These are phyloP conservation scores for Candida andamanensis DNA, from an alignment of 805 yeast species.

Conservation along the genomic window DNA sequence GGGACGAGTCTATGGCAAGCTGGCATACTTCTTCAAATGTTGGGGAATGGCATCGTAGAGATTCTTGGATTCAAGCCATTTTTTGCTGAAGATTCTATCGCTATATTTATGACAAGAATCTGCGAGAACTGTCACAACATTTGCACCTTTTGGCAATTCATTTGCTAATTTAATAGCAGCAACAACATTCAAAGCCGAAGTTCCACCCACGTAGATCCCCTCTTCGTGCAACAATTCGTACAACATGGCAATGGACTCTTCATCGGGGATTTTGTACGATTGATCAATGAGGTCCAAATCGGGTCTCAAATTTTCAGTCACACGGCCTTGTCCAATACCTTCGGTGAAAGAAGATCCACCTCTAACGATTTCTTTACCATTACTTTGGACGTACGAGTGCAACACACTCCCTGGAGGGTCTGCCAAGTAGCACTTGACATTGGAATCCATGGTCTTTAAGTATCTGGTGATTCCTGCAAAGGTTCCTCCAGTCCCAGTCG, in stretches of 20 bases:
- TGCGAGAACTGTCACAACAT: conserved; percentile 83
- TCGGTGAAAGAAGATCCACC: conserved; percentile 88
- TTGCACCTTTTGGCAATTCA: conserved; percentile 68
- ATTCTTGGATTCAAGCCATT: conserved; percentile 70
- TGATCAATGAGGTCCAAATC: conserved; percentile 75
- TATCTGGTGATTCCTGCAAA: conserved; percentile 81
- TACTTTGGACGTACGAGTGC: conserved; percentile 68
- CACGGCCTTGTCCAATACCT: conserved; percentile 94
- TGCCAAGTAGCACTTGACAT: conserved; percentile 63
- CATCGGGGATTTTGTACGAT: conserved; percentile 75
- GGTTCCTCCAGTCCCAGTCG: conserved; percentile 93
- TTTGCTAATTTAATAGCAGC: conserved; percentile 81
- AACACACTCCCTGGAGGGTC: conserved; percentile 93
- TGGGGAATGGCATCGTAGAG: conserved; percentile 65
- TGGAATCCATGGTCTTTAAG: conserved; percentile 63
- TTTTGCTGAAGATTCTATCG: conserved; percentile 69
- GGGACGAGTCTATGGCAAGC: conserved; percentile 1
- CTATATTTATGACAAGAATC: conserved; percentile 90
- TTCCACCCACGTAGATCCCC: conserved; percentile 87
- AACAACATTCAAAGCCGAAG: conserved; percentile 84
- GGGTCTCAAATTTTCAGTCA: conserved; percentile 73
- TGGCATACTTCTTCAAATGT: conserved; percentile 62
- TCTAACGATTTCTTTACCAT: conserved; percentile 63
- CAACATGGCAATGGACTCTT: conserved; percentile 75
- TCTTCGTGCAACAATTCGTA: conserved; percentile 82